These are phyloP conservation scores for Alternaria sp. DNA, from an alignment of 2,329 filamentous ascomycete species.

Conservation along the genomic window DNA sequence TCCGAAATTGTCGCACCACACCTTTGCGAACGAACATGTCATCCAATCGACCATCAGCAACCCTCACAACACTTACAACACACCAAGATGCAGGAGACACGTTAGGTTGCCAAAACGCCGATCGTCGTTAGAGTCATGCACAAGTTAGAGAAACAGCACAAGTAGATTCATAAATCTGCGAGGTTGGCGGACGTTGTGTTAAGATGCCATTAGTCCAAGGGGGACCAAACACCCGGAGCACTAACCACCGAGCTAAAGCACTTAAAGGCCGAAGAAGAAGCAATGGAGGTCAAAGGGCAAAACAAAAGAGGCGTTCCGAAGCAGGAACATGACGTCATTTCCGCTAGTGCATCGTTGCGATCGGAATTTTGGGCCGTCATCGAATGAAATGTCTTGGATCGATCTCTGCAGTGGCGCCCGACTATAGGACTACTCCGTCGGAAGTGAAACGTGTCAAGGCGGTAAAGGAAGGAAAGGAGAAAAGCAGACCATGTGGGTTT, in stretches of 20 bases:
- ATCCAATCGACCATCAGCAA: not conserved
- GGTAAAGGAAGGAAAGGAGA: not conserved
- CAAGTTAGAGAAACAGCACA: not conserved
- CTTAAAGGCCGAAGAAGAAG: not conserved
- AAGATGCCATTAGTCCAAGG: not conserved
- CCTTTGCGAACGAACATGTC: not conserved
- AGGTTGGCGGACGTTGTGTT: not conserved
- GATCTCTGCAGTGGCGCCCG: not conserved
- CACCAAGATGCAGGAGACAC: not conserved
- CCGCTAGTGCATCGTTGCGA: slow-evolving; percentile 1
- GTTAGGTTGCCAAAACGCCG: not conserved
- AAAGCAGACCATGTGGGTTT: not conserved
- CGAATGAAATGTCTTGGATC: not conserved
- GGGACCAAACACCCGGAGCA: not conserved
- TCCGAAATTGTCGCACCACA: not conserved
- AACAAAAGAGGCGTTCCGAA: not conserved
- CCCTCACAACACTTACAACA: not conserved
- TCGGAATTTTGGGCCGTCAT: not conserved
- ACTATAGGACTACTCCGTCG: not conserved
- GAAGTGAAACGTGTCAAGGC: slow-evolving; percentile 1
- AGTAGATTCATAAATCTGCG: not conserved
- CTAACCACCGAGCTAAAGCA: not conserved
- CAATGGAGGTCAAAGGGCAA: not conserved
- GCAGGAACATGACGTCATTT: slow-evolving; percentile 2
- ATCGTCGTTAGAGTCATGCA: not conserved